Evolutionary conservation across 148 eudicot species (phyloP), one percentile per base, ranked within the genome.

Genomic region (Amaranthus palmeri): DNA sequence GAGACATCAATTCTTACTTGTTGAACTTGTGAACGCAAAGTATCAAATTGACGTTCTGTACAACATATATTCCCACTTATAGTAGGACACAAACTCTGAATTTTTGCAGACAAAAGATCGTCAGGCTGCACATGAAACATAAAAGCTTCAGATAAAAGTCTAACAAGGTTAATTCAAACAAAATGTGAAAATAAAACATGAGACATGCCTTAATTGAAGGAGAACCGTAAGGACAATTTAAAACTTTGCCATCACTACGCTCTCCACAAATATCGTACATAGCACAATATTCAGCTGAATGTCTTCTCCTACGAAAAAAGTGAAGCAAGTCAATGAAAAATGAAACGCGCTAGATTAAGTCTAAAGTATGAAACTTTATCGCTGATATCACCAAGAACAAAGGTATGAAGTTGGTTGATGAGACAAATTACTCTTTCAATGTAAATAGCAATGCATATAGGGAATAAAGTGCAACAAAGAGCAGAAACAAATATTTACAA

Each of bases 251-350:
- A 67, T 80, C 85, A 67, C 79, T 74, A 68, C 83, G 83, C 79
- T 78, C 79, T 70, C 91, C 91, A 81, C 91, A 87, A 57, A 87
- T 87, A 82, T 82, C 91, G 78, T 85, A 87, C 91, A 87, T 85
- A 67, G 91, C 85, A 82, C 91, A 87, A 69, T 83, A 85, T 75
- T 81, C 88, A 49, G 67, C 71, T 50, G 85, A 78, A 80, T 83
- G 91, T 46, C 75, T 81, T 78, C 76, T 64, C 84, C 91, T 87
- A 74, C 54, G 55, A 67, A 70, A 74, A 68, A 65, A 78, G 47
- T 44, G 54, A 78, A 61, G 69, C 7, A n/a, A 76, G 61, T 76
- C 56, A 75, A 49, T 0, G 36, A 25, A 25, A 25, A 25, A 25
- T 0, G 36, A 25, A 25, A 25, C 36, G 36, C 36, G 36, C 36